These are phyloP conservation scores for Monilinia polystroma DNA, from an alignment of 2,329 filamentous ascomycete species.

Conservation along the genomic window DNA sequence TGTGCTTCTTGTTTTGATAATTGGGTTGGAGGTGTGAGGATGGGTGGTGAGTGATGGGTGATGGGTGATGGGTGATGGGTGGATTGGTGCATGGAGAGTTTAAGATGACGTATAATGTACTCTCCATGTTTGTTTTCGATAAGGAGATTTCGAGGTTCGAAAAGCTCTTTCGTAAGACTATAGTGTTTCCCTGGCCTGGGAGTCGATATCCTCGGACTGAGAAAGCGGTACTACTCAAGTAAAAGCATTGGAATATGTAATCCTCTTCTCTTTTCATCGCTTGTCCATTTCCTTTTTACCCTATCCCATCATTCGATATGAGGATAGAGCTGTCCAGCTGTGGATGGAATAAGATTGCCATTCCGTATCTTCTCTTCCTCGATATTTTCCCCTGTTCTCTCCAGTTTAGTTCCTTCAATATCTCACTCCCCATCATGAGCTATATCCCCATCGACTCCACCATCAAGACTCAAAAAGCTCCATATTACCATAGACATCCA, in stretches of 20 bases:
- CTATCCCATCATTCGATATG: neutral
- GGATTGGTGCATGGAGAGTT: neutral
- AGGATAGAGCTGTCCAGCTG: neutral
- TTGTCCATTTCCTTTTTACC: too few species aligned
- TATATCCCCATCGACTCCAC: neutral
- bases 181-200: neutral
- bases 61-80: too few species aligned
- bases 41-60: too few species aligned
- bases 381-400: neutral
- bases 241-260: neutral
- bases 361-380: neutral
- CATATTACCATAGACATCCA: neutral
- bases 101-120: neutral
- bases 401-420: neutral
- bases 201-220: neutral
- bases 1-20: too few species aligned
- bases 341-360: constrained; percentile 2
- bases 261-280: neutral
- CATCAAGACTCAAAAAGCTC: neutral
- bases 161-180: neutral
- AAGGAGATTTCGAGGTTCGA: neutral
- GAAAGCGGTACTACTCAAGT: neutral
- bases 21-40: too few species aligned
- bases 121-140: neutral
- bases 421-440: neutral